Percentiles rank a stretch among this genome's conserved stretches.
phyloP scores from a whole-genome alignment of 805 yeast genomes.

The Hagleromyces aurorensis region DNA sequence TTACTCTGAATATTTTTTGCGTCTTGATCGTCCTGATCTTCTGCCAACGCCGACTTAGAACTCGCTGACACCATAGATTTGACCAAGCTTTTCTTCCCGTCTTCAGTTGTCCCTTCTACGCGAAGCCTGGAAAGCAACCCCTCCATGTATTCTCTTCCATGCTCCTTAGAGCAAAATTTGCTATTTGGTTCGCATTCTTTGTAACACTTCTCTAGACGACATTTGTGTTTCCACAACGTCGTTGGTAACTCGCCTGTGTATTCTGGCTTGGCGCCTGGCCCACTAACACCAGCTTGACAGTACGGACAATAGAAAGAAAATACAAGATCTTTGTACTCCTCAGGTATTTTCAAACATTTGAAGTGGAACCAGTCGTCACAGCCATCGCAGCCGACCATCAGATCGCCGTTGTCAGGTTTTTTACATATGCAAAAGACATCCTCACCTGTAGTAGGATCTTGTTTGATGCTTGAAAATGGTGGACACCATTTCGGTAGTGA shows the following conservation, averaged over 20 bases:
- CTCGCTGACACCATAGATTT: constrained; percentile 5
- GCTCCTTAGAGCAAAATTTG: constrained; percentile 69
- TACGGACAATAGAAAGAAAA: constrained; percentile 63
- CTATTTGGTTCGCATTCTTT: constrained; percentile 33
- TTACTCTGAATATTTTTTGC: no score
- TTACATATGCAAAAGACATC: constrained; percentile 74
- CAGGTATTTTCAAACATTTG: constrained; percentile 56
- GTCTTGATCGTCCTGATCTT: no score
- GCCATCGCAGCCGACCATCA: constrained; percentile 93
- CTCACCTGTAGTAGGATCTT: constrained; percentile 34
- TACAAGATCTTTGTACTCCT: constrained; percentile 45
- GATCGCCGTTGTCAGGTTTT: constrained; percentile 64
- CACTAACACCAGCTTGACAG: constrained; percentile 44
- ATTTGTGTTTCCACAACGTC: constrained; percentile 69
- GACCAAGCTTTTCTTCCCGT: constrained; percentile 5
- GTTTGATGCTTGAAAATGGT: constrained; percentile 17
- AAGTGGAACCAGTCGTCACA: constrained; percentile 96
- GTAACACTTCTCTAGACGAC: constrained; percentile 52
- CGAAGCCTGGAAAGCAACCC: constrained; percentile 10
- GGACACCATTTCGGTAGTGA: constrained; percentile 30
- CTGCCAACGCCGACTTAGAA: constrained; percentile 2
- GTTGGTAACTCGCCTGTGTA: constrained; percentile 30
- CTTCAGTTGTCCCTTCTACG: constrained; percentile 2
- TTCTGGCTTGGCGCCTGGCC: constrained; percentile 21
- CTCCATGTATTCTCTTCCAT: constrained; percentile 40